phyloP scores from a whole-genome alignment of 2,329 filamentous ascomycete species.

The Plenodomus tracheiphilus region DNA sequence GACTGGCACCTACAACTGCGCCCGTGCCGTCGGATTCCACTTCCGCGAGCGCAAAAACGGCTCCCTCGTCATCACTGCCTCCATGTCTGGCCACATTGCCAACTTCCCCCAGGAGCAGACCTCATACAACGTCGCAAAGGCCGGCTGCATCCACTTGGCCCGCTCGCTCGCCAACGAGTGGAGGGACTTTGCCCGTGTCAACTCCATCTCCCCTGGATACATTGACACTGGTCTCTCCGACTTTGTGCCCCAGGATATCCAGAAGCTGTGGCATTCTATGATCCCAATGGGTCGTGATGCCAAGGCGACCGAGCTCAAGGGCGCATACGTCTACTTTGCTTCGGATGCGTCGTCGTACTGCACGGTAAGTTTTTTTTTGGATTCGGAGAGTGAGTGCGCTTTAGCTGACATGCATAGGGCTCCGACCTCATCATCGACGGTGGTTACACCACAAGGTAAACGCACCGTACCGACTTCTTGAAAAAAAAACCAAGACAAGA shows the following conservation, averaged over 20 bases:
- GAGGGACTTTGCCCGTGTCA: slow-evolving; percentile 70
- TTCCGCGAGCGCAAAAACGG: slow-evolving; percentile 68
- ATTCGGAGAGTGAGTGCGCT: too few species aligned
- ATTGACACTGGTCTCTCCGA: slow-evolving; percentile 70
- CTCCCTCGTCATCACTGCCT: slow-evolving; percentile 68
- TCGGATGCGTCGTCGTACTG: slow-evolving; percentile 83
- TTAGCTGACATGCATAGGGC: slow-evolving; percentile 47
- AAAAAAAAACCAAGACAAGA: not conserved
- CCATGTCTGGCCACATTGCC: slow-evolving; percentile 80
- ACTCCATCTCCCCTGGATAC: slow-evolving; percentile 69
- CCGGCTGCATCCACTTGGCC: slow-evolving; percentile 67
- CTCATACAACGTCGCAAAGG: slow-evolving; percentile 58
- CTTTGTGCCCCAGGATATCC: slow-evolving; percentile 68
- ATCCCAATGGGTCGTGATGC: slow-evolving; percentile 81
- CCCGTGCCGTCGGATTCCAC: slow-evolving; percentile 83
- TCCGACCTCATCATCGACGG: slow-evolving; percentile 76
- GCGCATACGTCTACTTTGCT: slow-evolving; percentile 78
- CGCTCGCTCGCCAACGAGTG: slow-evolving; percentile 69
- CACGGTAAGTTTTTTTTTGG: slow-evolving; percentile 55
- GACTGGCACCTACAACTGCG: slow-evolving; percentile 85
- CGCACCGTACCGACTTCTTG: slow-evolving; percentile 24
- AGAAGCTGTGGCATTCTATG: slow-evolving; percentile 75
- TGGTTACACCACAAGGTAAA: slow-evolving; percentile 60
- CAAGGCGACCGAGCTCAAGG: slow-evolving; percentile 75
- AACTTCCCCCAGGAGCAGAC: slow-evolving; percentile 76